These are phyloP conservation scores for Scheffersomyces quercinus DNA, from an alignment of 1,139 yeast species.

Conservation along the genomic window DNA sequence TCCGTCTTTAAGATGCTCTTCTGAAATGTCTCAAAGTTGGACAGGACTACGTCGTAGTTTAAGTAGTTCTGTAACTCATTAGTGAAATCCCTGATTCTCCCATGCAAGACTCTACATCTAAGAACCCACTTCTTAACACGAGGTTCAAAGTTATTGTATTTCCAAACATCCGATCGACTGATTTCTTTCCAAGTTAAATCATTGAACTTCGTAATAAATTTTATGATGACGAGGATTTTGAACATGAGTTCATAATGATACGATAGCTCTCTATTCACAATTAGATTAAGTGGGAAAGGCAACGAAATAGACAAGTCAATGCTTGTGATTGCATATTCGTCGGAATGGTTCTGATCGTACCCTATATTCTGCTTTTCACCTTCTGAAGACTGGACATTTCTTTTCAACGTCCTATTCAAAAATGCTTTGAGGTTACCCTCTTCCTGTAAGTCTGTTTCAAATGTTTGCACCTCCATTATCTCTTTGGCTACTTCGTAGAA, in stretches of 20 bases:
- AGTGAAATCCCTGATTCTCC: conserved; percentile 62
- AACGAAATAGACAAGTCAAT: conserved; percentile 66
- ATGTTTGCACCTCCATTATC: conserved; percentile 62
- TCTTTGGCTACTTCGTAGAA: conserved; percentile 64
- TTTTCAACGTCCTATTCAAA: conserved; percentile 37
- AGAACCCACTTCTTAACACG: conserved; percentile 57
- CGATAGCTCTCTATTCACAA: conserved; percentile 68
- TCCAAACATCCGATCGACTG: conserved; percentile 69
- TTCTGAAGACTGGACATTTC: conserved; percentile 4
- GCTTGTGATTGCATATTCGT: conserved; percentile 35
- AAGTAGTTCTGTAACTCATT: conserved; percentile 58
- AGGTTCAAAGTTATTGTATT: conserved; percentile 39
- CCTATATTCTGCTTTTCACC: conserved; percentile 6
- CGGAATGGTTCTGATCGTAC: conserved; percentile 50
- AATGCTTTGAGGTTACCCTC: conserved; percentile 40
- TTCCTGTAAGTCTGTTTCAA: conserved; percentile 56
- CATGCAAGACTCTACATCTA: conserved; percentile 57
- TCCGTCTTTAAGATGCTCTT: conserved; percentile 21
- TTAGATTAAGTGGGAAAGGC: conserved; percentile 84
- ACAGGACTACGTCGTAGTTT: conserved; percentile 61
- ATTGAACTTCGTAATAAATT: conserved; percentile 60
- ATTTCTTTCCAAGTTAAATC: conserved; percentile 76
- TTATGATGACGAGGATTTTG: conserved; percentile 66
- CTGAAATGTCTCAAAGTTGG: conserved; percentile 49
- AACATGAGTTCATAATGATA: conserved; percentile 80